Evolutionary conservation across 2,329 filamentous ascomycete species (phyloP), one percentile per base, ranked within the genome.

Genomic region (Scleromitrula shiraiana): DNA sequence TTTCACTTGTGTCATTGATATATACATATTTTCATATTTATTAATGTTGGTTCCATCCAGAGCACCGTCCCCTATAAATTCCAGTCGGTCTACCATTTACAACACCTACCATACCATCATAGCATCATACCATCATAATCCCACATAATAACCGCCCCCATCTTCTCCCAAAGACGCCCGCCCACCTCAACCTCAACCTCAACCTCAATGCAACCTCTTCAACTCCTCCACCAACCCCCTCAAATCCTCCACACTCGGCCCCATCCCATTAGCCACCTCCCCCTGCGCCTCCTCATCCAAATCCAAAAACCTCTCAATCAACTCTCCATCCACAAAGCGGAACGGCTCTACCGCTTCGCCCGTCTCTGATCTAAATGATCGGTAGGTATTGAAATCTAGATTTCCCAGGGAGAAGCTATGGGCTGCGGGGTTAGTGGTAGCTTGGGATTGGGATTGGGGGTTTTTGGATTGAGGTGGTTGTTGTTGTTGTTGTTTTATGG

Each of bases 261-360:
- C 83, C 55, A 75, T 73, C 41, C 70, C 80, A 64, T 72, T 64
- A 49, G 70, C 80, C 41, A 77, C 70, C 46, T 68, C 64, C 56
- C 68, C 70, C 66, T 82, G 80, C 33, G 68, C 68, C 30, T 71
- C 70, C 47, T 83, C 79, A 38, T 77, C 72, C 53, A 86, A 70
- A 54, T 89, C 82, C 56, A 97, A 66, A 62, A 96, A 96, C 43
- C 79, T 68, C 68, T 97, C 91, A 10, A 98, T 74, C 59, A 97
- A 72, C 64, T 96, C 91, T 0, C 91, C 93, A 61, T 98, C 93
- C 10, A 98, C 78, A 59, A 97, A 97, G 1, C 91, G 76, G 61
- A 80, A 86, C 0, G 93, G 91, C 32, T 84, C 87, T 0, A 85
- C 82, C 0, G 79, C 77, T 50, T 85, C 78, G 15, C 82, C 72